Percentiles rank a stretch among this genome's conserved stretches.
Conservation (phyloP, 2,329 filamentous ascomycete species). For the Conoideocrella luteorostrata region DNA sequence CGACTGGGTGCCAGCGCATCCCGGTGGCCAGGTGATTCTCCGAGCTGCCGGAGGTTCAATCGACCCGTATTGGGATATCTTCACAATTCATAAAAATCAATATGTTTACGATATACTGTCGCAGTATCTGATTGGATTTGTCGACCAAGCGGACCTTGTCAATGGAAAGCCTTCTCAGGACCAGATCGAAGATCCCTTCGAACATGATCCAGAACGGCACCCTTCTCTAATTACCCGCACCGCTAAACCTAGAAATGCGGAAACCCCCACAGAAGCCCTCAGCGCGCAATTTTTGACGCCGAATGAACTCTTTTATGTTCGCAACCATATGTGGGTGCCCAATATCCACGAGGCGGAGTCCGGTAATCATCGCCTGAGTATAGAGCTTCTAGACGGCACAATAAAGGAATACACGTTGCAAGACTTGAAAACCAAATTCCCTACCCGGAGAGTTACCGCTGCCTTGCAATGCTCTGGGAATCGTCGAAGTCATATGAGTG, state of each 20-base stretch:
- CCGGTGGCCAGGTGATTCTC: constrained; percentile 62
- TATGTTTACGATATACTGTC: constrained; percentile 59
- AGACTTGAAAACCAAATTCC: constrained; percentile 48
- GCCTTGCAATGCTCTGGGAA: constrained; percentile 57
- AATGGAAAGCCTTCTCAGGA: constrained; percentile 48
- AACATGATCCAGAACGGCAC: constrained; percentile 46
- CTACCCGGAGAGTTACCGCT: constrained; percentile 44
- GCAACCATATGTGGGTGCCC: constrained; percentile 61
- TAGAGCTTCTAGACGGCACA: constrained; percentile 51
- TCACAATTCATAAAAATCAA: constrained; percentile 59
- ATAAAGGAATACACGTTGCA: constrained; percentile 45
- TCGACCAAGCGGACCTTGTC: constrained; percentile 53
- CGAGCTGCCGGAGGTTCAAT: constrained; percentile 58
- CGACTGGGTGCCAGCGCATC: constrained; percentile 59
- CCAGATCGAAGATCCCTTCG: constrained; percentile 55
- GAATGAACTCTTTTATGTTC: constrained; percentile 50
- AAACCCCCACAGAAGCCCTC: constrained; percentile 46
- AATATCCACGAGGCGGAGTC: constrained; percentile 31
- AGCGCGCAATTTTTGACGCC: constrained; percentile 46
- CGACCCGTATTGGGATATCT: constrained; percentile 65
- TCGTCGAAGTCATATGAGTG: constrained; percentile 52
- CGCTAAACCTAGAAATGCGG: constrained; percentile 53
- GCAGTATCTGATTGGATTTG: constrained; percentile 57
- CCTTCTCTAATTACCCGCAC: constrained; percentile 44
- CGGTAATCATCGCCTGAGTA: constrained; percentile 38